Evolutionary conservation across 176 grass and related monocot species (phyloP), one percentile per base, ranked within the genome.

Genomic region (Ensete ventricosum): DNA sequence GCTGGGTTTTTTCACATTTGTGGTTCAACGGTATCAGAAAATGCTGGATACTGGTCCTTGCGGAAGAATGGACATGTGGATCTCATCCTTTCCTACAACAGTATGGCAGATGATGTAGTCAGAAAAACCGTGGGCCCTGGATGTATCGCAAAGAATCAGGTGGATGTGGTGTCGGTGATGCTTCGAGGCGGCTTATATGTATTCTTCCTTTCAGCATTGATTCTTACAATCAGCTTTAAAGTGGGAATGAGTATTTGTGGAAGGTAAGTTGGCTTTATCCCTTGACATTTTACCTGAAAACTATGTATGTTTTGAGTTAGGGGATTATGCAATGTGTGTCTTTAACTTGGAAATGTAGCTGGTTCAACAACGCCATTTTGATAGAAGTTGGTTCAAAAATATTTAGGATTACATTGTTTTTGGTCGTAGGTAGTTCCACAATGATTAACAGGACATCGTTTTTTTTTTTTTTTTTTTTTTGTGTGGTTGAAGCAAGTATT

Each of bases 211-310:
- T 94, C 91, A 1, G 78, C 89, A 1, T 82, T 91, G 23, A 82
- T 99, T 68, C 86, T 99, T 27, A 14, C 84, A 48, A 63, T 94
- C 73, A 94, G 90, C 79, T 94, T 84, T 76, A 91, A 89, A 72
- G 21, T 99, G 73, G 88, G 88, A 17, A 85, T 64, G 52, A 94
- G 88, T 64, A 85, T 99, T 79, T 83, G 80, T 77, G 85, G 81
- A 74, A 84, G 84, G 70, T 85, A 87, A 91, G 80, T 6, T 51
- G 29, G 26, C 51, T 51, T 14, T 51, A 43, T 43, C 34, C 0
- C 34, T 0, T 43, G 34, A 5, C 34, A 43, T 4, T 43, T 43
- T 43, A 43, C 34, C 34, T 6, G 4, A 43, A 43, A 43, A 43
- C 34, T 43, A 6, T 43, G 34, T 43, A 43, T 43, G 34, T 4